phyloP scores from a whole-genome alignment of 805 yeast species.

The Candida nemodendra region DNA sequence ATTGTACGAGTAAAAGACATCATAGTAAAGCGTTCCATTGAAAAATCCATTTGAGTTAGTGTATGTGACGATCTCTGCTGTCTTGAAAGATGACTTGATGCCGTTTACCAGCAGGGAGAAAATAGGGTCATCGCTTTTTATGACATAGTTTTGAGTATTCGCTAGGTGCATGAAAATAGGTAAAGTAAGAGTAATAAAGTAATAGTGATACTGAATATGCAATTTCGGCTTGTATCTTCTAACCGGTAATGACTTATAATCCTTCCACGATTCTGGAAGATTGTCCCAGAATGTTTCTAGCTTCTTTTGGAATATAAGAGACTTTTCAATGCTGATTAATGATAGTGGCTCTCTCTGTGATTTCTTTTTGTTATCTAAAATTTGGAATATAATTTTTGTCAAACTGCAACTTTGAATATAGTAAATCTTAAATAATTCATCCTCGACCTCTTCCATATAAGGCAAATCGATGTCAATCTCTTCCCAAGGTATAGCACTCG shows the following conservation, averaged over 20 bases:
- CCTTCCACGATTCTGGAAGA: slow-evolving; percentile 33
- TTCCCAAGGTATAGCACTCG: slow-evolving; percentile 42
- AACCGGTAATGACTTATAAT: slow-evolving; percentile 31
- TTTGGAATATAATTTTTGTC: slow-evolving; percentile 38
- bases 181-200: slow-evolving; percentile 40
- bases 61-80: slow-evolving; percentile 38
- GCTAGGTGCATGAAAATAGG: slow-evolving; percentile 43
- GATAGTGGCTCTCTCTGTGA: slow-evolving; percentile 39
- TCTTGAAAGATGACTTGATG: slow-evolving; percentile 38
- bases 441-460: slow-evolving; percentile 26
- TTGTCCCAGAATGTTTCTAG: slow-evolving; percentile 36
- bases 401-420: slow-evolving; percentile 36
- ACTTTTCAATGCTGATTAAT: slow-evolving; percentile 39
- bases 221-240: slow-evolving; percentile 42
- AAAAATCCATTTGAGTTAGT: slow-evolving; percentile 38
- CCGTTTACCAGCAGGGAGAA: slow-evolving; percentile 39
- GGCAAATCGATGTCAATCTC: slow-evolving; percentile 46
- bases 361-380: slow-evolving; percentile 39
- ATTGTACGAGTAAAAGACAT: slow-evolving; percentile 43
- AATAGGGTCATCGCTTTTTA: slow-evolving; percentile 42
- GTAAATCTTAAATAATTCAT: slow-evolving; percentile 32
- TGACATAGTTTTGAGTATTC: slow-evolving; percentile 34
- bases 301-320: slow-evolving; percentile 36
- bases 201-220: slow-evolving; percentile 41
- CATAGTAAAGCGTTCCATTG: slow-evolving; percentile 46